phyloP scores from a whole-genome alignment of 1,284 basidiomycete species.

The Ceratobasidium theobromae region DNA sequence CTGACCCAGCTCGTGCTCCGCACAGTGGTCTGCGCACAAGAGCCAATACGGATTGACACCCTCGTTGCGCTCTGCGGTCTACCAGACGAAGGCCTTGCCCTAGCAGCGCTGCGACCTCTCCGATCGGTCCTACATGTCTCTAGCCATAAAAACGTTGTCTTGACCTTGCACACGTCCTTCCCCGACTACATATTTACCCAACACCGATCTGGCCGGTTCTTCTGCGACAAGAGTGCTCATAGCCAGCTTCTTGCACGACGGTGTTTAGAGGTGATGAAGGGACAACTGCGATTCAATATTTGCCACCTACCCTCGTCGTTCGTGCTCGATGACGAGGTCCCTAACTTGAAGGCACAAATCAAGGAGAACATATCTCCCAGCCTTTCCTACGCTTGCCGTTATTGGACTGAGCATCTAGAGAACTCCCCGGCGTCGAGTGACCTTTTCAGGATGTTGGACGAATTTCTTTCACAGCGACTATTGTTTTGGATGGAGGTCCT shows the following conservation, averaged over 20 bases:
- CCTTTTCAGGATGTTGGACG: neutral
- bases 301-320: conserved; percentile 3
- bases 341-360: neutral
- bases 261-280: conserved; percentile 1
- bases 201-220: neutral
- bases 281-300: conserved; percentile 10
- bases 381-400: neutral
- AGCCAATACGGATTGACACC: neutral
- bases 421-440: neutral
- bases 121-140: conserved; percentile 4
- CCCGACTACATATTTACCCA: conserved; percentile 1
- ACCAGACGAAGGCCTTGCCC: neutral
- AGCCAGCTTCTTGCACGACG: neutral
- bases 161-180: conserved; percentile 17
- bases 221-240: neutral
- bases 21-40: neutral
- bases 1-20: neutral
- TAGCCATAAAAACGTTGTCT: neutral
- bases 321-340: neutral
- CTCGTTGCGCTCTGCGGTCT: neutral
- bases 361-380: neutral
- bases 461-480: neutral
- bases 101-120: neutral
- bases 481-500: conserved; percentile 21
- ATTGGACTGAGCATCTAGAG: neutral